Evolutionary conservation across 257 asterid species (phyloP), one percentile per base, ranked within the genome.

Genomic region (Handroanthus guayacan): DNA sequence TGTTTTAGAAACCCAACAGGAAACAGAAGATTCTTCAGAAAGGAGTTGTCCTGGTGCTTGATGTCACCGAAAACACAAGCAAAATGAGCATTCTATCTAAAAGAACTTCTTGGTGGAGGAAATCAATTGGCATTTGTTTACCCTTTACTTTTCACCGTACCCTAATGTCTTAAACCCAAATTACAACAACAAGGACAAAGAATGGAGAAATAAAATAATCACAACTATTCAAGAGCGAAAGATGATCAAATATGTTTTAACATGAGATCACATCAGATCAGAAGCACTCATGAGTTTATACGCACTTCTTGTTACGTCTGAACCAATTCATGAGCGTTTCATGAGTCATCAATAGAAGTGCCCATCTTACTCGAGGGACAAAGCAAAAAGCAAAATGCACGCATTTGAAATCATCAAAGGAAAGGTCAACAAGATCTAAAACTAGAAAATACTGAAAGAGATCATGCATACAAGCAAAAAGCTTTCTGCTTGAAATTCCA

Each of bases 41-140:
- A 13, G 9, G 18, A 11, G 67, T 61, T 25, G 5, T 2, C 37
- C 62, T 17, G 62, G 45, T 31, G 17, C 41, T 11, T 61, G 67
- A 36, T 61, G 67, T 61, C 34, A 61, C 34, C 11, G 67, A 11
- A 61, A 61, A 61, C 45, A 34, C 18, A 61, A 61, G 45, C 67
- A 61, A 61, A 34, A 61, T 34, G 67, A 61, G 67, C 6, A 57
- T 7, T 39, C 38, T 4, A 3, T 8, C 14, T 9, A 18, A 20
- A 7, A 57, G 63, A 17, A 55, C 37, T 17, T 8, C 37, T 17
- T 57, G 63, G 63, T 20, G 39, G 38, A 20, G 12, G n/a, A 20
- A 57, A 20, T 57, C 34, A 34, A 11, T 61, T 61, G 67, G 67
- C 45, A 34, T 6, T 41, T 31, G 41, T 60, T 34, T 60, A 34